phyloP scores from a whole-genome alignment of 768 basidiomycete species.

The Suillus subluteus region DNA sequence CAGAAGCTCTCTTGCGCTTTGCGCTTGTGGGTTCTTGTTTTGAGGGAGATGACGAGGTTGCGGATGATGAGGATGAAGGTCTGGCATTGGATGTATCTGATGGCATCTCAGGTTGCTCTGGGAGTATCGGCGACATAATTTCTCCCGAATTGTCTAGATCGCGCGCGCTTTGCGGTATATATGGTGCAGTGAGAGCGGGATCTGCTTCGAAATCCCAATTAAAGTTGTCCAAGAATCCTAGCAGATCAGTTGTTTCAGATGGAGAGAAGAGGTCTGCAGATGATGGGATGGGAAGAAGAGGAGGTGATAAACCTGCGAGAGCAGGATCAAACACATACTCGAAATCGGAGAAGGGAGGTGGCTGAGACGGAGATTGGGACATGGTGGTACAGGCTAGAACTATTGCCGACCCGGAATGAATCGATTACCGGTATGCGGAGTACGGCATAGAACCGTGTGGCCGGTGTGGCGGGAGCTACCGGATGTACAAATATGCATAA shows the following conservation, averaged over 20 bases:
- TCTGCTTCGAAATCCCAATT: conserved; percentile 63
- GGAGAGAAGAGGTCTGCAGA: conserved; percentile 81
- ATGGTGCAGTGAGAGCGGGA: conserved; percentile 23
- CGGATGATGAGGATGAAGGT: conserved; percentile 14
- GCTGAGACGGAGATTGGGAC: conserved; percentile 39
- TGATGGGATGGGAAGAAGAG: conserved; percentile 64
- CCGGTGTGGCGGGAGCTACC: conserved; percentile 21
- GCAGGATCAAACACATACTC: conserved; percentile 73
- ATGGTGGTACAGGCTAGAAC: conserved; percentile 24
- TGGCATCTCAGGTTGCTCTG: neutral
- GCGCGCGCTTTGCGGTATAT: conserved; percentile 11
- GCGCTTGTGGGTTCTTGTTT: conserved; percentile 18
- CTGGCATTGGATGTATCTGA: conserved; percentile 9
- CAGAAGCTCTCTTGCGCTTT: conserved; percentile 29
- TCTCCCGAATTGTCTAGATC: neutral
- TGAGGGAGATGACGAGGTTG: conserved; percentile 14
- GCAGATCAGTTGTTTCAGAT: conserved; percentile 75
- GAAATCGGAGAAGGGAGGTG: conserved; percentile 70
- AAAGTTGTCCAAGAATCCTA: conserved; percentile 85
- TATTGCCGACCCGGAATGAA: conserved; percentile 19
- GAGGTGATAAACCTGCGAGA: conserved; percentile 56
- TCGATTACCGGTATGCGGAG: conserved; percentile 23
- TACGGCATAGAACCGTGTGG: conserved; percentile 7
- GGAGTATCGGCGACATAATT: conserved; percentile 10
- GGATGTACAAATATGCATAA: conserved; percentile 30